Conservation (phyloP, 768 basidiomycete species). For the Mycena leptocephala region DNA sequence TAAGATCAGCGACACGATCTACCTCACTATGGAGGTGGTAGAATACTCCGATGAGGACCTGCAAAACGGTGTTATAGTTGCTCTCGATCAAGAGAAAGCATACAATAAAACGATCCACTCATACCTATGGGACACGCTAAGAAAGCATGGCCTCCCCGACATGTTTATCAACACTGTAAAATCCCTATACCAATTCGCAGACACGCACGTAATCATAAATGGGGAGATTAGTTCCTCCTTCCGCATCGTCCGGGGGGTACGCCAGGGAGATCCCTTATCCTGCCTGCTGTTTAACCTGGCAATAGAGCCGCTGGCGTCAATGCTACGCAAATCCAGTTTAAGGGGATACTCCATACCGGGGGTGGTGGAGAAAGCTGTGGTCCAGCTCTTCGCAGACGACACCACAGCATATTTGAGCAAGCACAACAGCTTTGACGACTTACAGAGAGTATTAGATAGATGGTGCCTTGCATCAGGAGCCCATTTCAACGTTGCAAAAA, state of each 20-base stretch:
- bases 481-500: conserved; percentile 45
- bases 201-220: conserved; percentile 31
- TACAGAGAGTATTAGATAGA: conserved; percentile 24
- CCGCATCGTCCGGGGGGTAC: conserved; percentile 39
- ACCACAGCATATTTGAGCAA: neutral
- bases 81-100: no score
- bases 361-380: neutral
- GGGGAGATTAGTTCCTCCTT: conserved; percentile 37
- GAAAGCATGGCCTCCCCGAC: neutral
- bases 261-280: conserved; percentile 46
- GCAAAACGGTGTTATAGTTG: no score
- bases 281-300: no score
- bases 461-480: conserved; percentile 49
- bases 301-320: conserved; percentile 32
- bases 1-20: conserved; percentile 37
- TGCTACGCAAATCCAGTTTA: conserved; percentile 29
- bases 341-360: conserved; percentile 35
- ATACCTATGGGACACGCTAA: neutral
- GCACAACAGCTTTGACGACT: conserved; percentile 30
- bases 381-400: neutral
- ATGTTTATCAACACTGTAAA: conserved; percentile 34
- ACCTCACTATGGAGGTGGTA: conserved; percentile 31
- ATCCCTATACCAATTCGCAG: conserved; percentile 35
- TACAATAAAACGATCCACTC: no score
- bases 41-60: conserved; percentile 11